Base-by-base conservation (phyloP, 371 early-diverging fungal species). In the Batkoa obscura region DNA sequence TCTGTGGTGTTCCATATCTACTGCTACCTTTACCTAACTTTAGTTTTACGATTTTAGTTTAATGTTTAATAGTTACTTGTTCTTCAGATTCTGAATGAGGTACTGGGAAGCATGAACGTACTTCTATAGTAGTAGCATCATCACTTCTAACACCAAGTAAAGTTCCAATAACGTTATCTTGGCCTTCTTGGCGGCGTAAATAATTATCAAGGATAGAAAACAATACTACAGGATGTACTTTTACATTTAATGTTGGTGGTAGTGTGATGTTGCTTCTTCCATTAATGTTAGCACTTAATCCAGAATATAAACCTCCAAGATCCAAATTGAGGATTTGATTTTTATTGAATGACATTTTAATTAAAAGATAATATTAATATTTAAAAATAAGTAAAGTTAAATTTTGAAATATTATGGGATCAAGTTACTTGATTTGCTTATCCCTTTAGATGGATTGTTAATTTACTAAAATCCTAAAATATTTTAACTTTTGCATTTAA, bases 181-280 rank as follows among this genome's bases (percentile, higher is more conserved):
- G 85, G 48, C 73, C 71, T 54, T 85, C 85, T 62, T 84, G 79
- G 59, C 88, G 82, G 51, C 95, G 86, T 59, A 90, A 67, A 63
- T 73, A 89, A 68, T 92, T 92, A 72, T 91, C 92, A 36, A 94
- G 76, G 43, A 91, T 81, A 49, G 88, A 75, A 66, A 94, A 86
- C 46, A 90, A 73, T n/a, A 91, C 90, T 43, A 89, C 79, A 37
- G 95, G 95, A 59, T 79, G 79, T 49, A 86, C 76, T 10, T 72
- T 66, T 52, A 73, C 73, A 47, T 47, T 47, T 9, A 32, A 47
- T 10, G 35, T 78, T 68, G 63, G 75, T 75, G 35, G 81, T 70
- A 57, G 74, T 67, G 58, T 32, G 31, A 47, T 23, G 15, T 47
- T 47, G 10, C 48, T 32, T 15, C 23, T 10, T 9, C 9, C 48